Base-by-base conservation (phyloP, 305 asterid species). In the Solanum hybrid region DNA sequence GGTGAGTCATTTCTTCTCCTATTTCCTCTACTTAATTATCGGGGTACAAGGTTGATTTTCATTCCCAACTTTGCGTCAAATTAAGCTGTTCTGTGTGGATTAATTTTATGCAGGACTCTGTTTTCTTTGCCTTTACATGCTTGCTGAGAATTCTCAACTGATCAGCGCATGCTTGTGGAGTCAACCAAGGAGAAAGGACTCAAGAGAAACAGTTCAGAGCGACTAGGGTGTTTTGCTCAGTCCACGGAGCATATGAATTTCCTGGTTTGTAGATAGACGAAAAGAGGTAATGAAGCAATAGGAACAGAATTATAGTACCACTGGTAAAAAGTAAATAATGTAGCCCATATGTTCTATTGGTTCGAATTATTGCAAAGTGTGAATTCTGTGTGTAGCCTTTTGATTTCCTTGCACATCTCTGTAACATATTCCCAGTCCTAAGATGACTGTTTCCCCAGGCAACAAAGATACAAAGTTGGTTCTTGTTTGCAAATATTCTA, bases 81-180 rank as follows among this genome's bases (percentile, higher is more conserved):
- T 77, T 76, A 32, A 76, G 40, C 81, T 77, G 82, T 77, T 17
- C 27, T 76, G 27, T 76, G 40, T 76, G 42, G 81, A 76, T 76
- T 76, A 17, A 26, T 36, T 66, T 87, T 90, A 22, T 93, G 91
- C 94, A 97, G 99, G 99, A 86, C 90, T 96, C 91, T 96, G 98
- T 95, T 91, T 96, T 40, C 93, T 94, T 89, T 97, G 99, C 91
- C 92, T 96, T 85, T 95, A 94, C 90, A 79, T 94, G 89, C 92
- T 96, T 76, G 89, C 92, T 7, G 96, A 93, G 90, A 93, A 94
- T 46, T 95, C 96, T 38, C 92, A 73, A 29, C 79, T 91, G 51
- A 91, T 89, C 84, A 92, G 64, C 87, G 35, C 92, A 5, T 91
- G 92, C 90, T 90, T 90, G 91, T 93, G 91, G 26, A 90, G 92